Percentiles rank a stretch among this genome's conserved stretches.
Evolutionary conservation across 768 basidiomycete species (phyloP).

Genomic region (Amanita pseudoporphyria): DNA sequence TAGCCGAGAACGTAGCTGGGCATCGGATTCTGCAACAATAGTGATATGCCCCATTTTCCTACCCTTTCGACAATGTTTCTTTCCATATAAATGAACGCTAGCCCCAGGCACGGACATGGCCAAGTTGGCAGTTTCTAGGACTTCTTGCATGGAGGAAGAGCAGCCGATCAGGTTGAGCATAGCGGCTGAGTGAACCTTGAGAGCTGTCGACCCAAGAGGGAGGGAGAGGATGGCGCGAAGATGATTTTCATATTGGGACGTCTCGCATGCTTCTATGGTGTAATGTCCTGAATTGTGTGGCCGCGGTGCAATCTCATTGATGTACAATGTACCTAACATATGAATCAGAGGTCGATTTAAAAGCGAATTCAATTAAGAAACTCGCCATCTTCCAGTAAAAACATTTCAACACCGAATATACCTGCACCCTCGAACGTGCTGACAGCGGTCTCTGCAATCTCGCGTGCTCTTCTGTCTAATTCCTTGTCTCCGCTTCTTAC

Average conservation of each 20-base stretch:
- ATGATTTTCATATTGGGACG: slow-evolving; percentile 97
- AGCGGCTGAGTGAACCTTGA: slow-evolving; percentile 77
- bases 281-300: slow-evolving; percentile 99
- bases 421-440: slow-evolving; percentile 79
- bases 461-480: slow-evolving; percentile 50
- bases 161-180: slow-evolving; percentile 98
- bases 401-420: slow-evolving; percentile 98
- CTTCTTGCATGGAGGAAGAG: slow-evolving; percentile 42
- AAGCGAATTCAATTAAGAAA: neutral
- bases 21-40: slow-evolving; percentile 74
- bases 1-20: slow-evolving; percentile 59
- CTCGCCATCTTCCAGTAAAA: slow-evolving; percentile 79
- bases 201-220: slow-evolving; percentile 79
- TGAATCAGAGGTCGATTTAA: neutral
- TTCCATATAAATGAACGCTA: slow-evolving; percentile 89
- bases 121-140: slow-evolving; percentile 42
- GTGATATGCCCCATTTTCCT: slow-evolving; percentile 99
- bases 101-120: slow-evolving; percentile 71
- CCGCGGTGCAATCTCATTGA: slow-evolving; percentile 97
- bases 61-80: slow-evolving; percentile 78
- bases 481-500: slow-evolving; percentile 50
- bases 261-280: slow-evolving; percentile 94
- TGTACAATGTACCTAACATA: slow-evolving; percentile 54
- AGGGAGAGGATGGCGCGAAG: slow-evolving; percentile 87
- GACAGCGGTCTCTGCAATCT: slow-evolving; percentile 74